phyloP scores from a whole-genome alignment of 176 grass and related monocot genomes.

The Raddia guianensis region DNA sequence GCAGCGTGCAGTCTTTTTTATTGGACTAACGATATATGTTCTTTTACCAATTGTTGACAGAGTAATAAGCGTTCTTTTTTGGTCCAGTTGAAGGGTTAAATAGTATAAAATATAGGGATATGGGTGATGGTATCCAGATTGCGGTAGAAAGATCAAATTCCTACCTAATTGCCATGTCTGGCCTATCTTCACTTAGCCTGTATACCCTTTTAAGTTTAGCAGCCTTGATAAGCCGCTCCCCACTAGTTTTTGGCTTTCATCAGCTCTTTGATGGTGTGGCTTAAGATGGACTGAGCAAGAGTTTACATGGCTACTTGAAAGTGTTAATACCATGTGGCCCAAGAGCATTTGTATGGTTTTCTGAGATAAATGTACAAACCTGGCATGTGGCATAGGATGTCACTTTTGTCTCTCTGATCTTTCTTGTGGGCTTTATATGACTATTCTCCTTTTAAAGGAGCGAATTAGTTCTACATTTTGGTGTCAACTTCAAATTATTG shows the following conservation, averaged over 20 bases:
- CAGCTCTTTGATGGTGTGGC: neutral
- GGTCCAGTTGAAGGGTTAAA: neutral
- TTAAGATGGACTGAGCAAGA: neutral
- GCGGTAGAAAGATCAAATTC: neutral
- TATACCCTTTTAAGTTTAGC: slow-evolving; percentile 1
- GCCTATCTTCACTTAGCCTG: neutral
- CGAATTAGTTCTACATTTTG: neutral
- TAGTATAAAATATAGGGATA: slow-evolving; percentile 2
- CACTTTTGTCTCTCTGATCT: neutral
- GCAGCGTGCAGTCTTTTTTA: neutral
- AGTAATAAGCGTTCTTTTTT: neutral
- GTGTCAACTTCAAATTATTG: slow-evolving; percentile 6
- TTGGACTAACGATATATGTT: neutral
- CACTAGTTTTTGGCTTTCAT: neutral
- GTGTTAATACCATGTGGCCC: neutral
- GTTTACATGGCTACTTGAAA: neutral
- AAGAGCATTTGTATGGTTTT: neutral
- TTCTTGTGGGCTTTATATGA: slow-evolving; percentile 9
- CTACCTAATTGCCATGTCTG: slow-evolving; percentile 5
- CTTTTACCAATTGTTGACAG: neutral
- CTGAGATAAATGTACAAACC: neutral
- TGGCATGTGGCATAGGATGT: neutral
- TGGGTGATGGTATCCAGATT: neutral
- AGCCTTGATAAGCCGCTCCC: neutral
- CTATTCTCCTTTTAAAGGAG: slow-evolving; percentile 3